Evolutionary conservation across 768 basidiomycete species (phyloP), one percentile per base, ranked within the genome.

Genomic region (Naganishia kalamii): DNA sequence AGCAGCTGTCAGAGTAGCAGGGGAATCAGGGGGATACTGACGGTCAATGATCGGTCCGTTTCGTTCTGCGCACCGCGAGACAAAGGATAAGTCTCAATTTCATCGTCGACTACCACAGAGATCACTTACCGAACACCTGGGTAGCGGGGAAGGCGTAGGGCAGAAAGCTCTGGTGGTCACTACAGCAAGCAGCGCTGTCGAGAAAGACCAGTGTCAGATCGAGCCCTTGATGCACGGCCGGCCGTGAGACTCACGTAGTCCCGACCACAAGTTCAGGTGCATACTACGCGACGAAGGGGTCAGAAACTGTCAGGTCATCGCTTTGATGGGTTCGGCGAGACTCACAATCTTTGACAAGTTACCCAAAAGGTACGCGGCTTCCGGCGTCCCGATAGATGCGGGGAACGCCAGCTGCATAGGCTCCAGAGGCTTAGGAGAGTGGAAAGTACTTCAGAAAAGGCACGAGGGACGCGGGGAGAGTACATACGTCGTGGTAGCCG

Each of bases 381-480:
- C 87, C 0, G 86, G 83, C 0, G 88, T 86, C 33, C 88, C 90
- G 67, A 92, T 88, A 89, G 71, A 67, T 25, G 83, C 82, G 10
- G 92, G 90, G 35, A 92, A 82, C 19, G 88, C 91, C 10, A 96
- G 83, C 74, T 96, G 92, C 1, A 83, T 76, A 13, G 89, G 89
- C 79, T 96, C 92, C 29, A 83, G 83, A 0, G 85, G 84, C 21
- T 75, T 21, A 0, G 33, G 11, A 6, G 37, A 15, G 32, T 15
- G 19, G 12, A 33, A 25, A 35, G 57, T 60, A 57, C 10, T 33
- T n/a, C 12, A 33, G 17, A 21, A 27, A 62, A 15, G 21, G 19
- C 11, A 47, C 12, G 25, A 35, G 21, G 23, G 37, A 17, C 8
- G 7, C 37, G 37, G 35, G n/a, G 12, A 32, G 15, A 25, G 49